Evolutionary conservation across 345 rosid genomes (phyloP), one percentile per base, ranked within the genome.

Genomic region (Arabis alpina): DNA sequence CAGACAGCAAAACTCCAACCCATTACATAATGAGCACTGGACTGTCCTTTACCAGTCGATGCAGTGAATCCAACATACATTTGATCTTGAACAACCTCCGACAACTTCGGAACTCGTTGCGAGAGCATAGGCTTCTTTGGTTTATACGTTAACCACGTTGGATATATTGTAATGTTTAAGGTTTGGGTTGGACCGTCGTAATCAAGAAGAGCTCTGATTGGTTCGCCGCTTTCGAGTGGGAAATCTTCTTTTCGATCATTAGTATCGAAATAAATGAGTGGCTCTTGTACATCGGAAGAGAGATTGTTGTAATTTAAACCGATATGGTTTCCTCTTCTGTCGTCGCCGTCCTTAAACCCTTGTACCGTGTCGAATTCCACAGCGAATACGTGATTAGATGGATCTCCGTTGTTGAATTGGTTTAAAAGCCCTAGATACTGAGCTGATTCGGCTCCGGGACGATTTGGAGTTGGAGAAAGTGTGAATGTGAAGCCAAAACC

Each of bases 41-140:
- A 56, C 10, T 70, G 70, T 2, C n/a, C 28, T 52, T 6, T 44
- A 0, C 97, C 98, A 0, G 97, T 90, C 3, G 98, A 69, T 0
- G 97, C 82, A 0, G 98, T 88, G 82, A 93, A 93, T 16, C 98
- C 96, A 10, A 78, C 83, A 52, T 79, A 90, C 87, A 86, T 87
- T 19, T 36, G 47, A 9, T 80, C 83, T 45, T 45, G 2, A 11
- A 34, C 27, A 63, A 64, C 43, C 53, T 0, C 1, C 2, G 82
- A 28, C 1, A 86, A 78, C 59, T 80, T 42, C 3, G 40, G 1
- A 3, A 54, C 4, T 8, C 1, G 0, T 0, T 0, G 1, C 2
- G 80, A 48, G 19, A 88, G 50, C 15, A 93, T 70, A 1, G 98
- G 92, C 19, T 1, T 14, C 0, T 0, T 34, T 0, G 93, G 93